Percentiles rank a stretch among this genome's conserved stretches.
Conservation (phyloP, 768 basidiomycete species). For the Termitomyces bulborhizus region DNA sequence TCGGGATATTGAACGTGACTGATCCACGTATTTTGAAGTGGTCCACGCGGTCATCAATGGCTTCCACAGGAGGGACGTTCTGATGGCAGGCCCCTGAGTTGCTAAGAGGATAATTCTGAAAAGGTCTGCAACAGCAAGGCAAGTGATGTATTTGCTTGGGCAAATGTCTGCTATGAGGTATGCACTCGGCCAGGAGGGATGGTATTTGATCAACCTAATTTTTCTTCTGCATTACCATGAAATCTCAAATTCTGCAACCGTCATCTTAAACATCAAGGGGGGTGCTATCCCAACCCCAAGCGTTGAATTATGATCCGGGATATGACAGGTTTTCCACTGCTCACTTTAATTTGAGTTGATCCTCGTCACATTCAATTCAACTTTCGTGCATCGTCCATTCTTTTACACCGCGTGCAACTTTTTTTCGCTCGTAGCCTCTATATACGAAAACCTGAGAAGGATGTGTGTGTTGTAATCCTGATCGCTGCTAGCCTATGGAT, state of each 20-base stretch:
- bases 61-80: slow-evolving; percentile 3
- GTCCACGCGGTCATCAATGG: slow-evolving; percentile 7
- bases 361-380: too few relatives aligned
- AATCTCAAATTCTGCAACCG: slow-evolving; percentile 3
- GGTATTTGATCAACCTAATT: not conserved
- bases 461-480: too few relatives aligned
- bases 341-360: too few relatives aligned
- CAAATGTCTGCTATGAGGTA: slow-evolving; percentile 15
- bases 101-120: not conserved
- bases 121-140: slow-evolving; percentile 4
- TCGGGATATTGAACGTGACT: slow-evolving; percentile 14
- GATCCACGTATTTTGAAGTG: slow-evolving; percentile 9
- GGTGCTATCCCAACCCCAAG: slow-evolving; percentile 8
- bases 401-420: too few relatives aligned
- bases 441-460: too few relatives aligned
- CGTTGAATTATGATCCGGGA: too few relatives aligned
- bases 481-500: too few relatives aligned
- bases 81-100: slow-evolving; percentile 19
- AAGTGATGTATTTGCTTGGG: slow-evolving; percentile 8
- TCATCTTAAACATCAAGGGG: slow-evolving; percentile 9
- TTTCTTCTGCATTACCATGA: slow-evolving; percentile 7
- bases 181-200: not conserved
- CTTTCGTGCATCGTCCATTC: too few relatives aligned
- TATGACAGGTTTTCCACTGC: too few relatives aligned
- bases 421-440: too few relatives aligned